phyloP scores from a whole-genome alignment of 1,284 basidiomycete genomes.

The Ceratobasidium theobromae region DNA sequence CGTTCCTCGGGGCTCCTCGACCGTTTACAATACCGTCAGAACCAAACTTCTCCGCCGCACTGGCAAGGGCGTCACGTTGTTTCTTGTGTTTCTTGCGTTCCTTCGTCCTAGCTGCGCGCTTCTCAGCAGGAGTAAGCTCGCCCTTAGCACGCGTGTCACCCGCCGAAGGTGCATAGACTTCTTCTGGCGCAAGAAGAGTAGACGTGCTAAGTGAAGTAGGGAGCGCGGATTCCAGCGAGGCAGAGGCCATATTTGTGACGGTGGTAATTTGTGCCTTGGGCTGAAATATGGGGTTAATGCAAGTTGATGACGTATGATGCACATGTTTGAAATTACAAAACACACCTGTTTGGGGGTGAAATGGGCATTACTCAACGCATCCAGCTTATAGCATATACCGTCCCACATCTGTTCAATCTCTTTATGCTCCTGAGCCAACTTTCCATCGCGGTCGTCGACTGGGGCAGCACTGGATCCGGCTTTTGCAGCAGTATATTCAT shows the following conservation, averaged over 20 bases:
- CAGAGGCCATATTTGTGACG: conserved; percentile 79
- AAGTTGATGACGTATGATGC: conserved; percentile 1
- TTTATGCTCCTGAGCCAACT: conserved; percentile 84
- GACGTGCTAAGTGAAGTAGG: conserved; percentile 76
- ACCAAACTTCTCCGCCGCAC: conserved; percentile 66
- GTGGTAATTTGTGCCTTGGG: conserved; percentile 90
- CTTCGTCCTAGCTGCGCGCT: conserved; percentile 70
- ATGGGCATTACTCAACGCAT: conserved; percentile 92
- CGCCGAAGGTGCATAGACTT: conserved; percentile 69
- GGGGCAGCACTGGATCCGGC: conserved; percentile 49
- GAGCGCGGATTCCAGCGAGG: conserved; percentile 88
- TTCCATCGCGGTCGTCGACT: conserved; percentile 82
- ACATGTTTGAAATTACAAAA: conserved; percentile 23
- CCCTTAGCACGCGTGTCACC: conserved; percentile 62
- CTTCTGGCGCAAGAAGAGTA: conserved; percentile 91
- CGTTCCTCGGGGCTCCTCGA: conserved; percentile 43
- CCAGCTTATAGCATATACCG: conserved; percentile 83
- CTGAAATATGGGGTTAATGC: conserved; percentile 47
- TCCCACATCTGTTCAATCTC: conserved; percentile 86
- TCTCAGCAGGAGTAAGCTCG: conserved; percentile 86
- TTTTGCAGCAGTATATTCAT: conserved; percentile 76
- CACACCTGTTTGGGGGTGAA: conserved; percentile 91
- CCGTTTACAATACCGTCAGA: conserved; percentile 46
- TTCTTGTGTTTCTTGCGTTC: conserved; percentile 75
- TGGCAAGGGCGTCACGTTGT: conserved; percentile 67